Conservation (phyloP, 805 yeast species). For the Spathaspora girioi region DNA sequence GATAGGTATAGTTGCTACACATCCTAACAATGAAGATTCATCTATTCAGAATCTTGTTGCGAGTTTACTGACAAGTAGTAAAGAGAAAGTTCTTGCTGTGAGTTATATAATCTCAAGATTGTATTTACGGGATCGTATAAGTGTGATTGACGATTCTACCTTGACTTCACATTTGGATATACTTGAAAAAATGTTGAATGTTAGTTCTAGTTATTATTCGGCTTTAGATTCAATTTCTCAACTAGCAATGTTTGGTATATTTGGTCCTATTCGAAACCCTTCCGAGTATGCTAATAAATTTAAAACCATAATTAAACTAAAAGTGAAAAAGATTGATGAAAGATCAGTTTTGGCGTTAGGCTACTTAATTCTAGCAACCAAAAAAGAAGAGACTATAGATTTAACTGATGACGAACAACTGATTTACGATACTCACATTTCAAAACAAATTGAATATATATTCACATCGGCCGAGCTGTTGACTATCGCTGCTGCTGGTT, state of each 20-base stretch:
- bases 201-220: constrained; percentile 17
- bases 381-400: constrained; percentile 9
- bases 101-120: constrained; percentile 49
- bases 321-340: constrained; percentile 57
- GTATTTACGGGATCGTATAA: constrained; percentile 25
- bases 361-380: constrained; percentile 43
- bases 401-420: constrained; percentile 37
- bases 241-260: constrained; percentile 41
- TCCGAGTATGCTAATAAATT: constrained; percentile 8
- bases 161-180: constrained; percentile 11
- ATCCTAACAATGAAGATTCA: constrained; percentile 20
- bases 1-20: constrained; percentile 49
- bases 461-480: constrained; percentile 86
- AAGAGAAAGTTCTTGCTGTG: constrained; percentile 25
- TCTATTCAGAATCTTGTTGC: constrained; percentile 4
- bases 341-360: constrained; percentile 55
- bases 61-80: constrained; percentile 9
- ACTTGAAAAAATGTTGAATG: constrained; percentile 13
- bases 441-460: constrained; percentile 71
- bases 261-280: constrained; percentile 29
- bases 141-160: constrained; percentile 10
- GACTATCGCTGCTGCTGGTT: constrained; percentile 66
- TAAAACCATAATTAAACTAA: constrained; percentile 26
- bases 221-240: constrained; percentile 42
- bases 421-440: constrained; percentile 54